Evolutionary conservation across 352 stramenopile species (phyloP).

Genomic region (Phytophthora foliorum): DNA sequence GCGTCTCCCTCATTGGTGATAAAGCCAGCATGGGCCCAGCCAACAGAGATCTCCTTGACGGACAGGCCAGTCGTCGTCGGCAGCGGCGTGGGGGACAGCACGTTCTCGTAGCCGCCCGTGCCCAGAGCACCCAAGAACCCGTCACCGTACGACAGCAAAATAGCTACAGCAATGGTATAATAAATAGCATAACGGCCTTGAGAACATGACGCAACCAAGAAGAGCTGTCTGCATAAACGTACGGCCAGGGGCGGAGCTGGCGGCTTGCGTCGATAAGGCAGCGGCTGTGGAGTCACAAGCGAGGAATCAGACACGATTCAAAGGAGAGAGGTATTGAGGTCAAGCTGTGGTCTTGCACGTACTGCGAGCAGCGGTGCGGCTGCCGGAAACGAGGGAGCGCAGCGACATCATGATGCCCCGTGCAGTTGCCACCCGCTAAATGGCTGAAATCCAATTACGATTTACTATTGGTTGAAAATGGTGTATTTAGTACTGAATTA

Average conservation of each 20-base stretch:
- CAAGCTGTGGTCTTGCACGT: conserved; percentile 1
- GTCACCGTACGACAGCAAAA: conserved; percentile 83
- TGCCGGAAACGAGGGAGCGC: conserved; percentile 25
- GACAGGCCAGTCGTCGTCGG: conserved; percentile 49
- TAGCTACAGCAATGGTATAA: conserved; percentile 28
- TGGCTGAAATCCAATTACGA: neutral
- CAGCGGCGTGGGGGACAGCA: conserved; percentile 57
- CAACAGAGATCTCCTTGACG: conserved; percentile 74
- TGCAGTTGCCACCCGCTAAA: conserved; percentile 4
- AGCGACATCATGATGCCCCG: conserved; percentile 23
- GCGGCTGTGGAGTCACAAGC: conserved; percentile 18
- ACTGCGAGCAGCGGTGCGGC: conserved; percentile 31
- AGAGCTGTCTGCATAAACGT: conserved; percentile 16
- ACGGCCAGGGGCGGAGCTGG: conserved; percentile 26
- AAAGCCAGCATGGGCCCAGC: conserved; percentile 85
- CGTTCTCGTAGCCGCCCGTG: conserved; percentile 71
- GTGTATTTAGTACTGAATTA: too few relatives aligned
- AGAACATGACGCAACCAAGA: neutral
- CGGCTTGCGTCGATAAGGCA: conserved; percentile 31
- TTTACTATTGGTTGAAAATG: conserved; percentile 27
- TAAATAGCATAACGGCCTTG: neutral
- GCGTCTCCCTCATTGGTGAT: conserved; percentile 72
- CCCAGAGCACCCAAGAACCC: conserved; percentile 82
- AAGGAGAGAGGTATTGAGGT: neutral
- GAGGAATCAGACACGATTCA: conserved; percentile 4